Evolutionary conservation across 2,329 filamentous ascomycete genomes (phyloP), one percentile per base, ranked within the genome.

Genomic region (Mariannaea elegans): DNA sequence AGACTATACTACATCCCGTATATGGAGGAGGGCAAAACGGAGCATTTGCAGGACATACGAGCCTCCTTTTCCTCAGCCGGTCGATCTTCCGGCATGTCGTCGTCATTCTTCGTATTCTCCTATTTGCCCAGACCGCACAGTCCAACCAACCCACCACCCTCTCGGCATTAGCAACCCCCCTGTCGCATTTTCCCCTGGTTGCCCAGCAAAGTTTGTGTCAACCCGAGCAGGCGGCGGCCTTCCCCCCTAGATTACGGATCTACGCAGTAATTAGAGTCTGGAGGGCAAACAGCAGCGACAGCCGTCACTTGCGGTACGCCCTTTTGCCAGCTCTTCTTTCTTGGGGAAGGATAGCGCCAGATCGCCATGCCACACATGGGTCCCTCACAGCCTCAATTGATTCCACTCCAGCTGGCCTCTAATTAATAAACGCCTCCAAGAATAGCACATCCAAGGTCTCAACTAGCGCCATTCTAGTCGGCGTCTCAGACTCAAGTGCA

Each of bases 321-420:
- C 41, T 54, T 21, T 42, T 19, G 38, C 38, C 16, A 19, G 27
- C 19, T 44, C 54, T 49, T 46, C 38, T 36, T 41, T 39, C 32
- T 42, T 51, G 24, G 56, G 32, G 23, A 32, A 56, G 12, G 47
- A 63, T 65, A 55, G 61, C 54, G 63, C 54, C 53, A 67, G 67
- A 70, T 70, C 65, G 59, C 67, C 60, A 68, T 61, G 50, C 65
- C 64, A 59, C 63, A 53, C 64, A 64, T 65, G 62, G 50, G 46
- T 57, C 31, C 48, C 27, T 67, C 67, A 70, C 67, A 70, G 67
- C 67, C 67, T 69, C 67, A 70, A 61, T 70, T 63, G 58, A 61
- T 63, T 49, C 61, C 54, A 19, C 46, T 27, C 29, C 16, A 41
- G 50, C 5, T 18, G 23, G 19, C 27, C 50, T 42, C 46, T 54